Base-by-base conservation (phyloP, 1,284 basidiomycete species). In the Melampsora americana region DNA sequence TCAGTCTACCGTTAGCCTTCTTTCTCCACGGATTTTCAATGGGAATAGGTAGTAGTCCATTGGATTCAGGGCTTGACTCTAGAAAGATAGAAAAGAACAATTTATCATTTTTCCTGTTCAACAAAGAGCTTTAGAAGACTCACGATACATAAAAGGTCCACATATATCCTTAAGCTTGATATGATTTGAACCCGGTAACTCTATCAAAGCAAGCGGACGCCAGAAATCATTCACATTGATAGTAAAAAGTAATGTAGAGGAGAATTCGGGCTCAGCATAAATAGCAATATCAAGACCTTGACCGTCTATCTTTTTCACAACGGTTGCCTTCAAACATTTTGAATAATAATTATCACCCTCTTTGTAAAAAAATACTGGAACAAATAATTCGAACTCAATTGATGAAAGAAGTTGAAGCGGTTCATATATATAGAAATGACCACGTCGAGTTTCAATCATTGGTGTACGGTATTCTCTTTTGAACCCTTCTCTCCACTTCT, bases 51-150 rank as follows among this genome's bases (percentile, higher is more conserved):
- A n/a, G n/a, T n/a, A 18, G 53, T 48, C 6, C 50, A 32, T n/a
- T n/a, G n/a, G n/a, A n/a, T n/a, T 6, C 67, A 44, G 6, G 67
- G 26, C 3, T 53, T 42, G n/a, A 53, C 59, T 42, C 67, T 50
- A 6, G 67, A 69, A 1, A 50, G 50, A 53, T 69, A 44, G 35
- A 50, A 42, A 4, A 48, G n/a, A n/a, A 59, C 53, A 69, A 28
- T 50, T 14, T n/a, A n/a, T n/a, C n/a, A n/a, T n/a, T n/a, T n/a
- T n/a, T n/a, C n/a, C n/a, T n/a, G n/a, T n/a, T n/a, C 68, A n/a
- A 35, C 78, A 65, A 11, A 46, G 5, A n/a, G 74, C 78, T 32
- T 59, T 70, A 26, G 7, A 18, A 3, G 78, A 20, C 78, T 72
- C 77, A 5, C 14, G 42, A 46, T 79, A 78, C 1, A 44, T 46